phyloP scores from a whole-genome alignment of 2,329 filamentous ascomycete species.

The Penicillium brevicompactum region DNA sequence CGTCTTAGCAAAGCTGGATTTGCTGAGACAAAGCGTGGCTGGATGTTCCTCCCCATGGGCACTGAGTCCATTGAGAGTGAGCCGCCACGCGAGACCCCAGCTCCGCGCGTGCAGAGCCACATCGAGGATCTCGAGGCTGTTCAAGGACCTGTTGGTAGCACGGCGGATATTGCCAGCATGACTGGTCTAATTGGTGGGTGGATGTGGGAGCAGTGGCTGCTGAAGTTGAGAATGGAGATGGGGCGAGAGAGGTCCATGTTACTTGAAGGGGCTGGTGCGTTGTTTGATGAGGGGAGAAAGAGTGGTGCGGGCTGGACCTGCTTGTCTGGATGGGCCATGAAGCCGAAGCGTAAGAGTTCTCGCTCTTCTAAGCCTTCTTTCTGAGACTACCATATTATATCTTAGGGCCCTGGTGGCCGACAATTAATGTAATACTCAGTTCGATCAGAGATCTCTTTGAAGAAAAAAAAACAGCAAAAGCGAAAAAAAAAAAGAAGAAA shows the following conservation, averaged over 20 bases:
- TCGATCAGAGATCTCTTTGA: not conserved
- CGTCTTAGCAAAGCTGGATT: slow-evolving; percentile 78
- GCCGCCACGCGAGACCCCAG: slow-evolving; percentile 46
- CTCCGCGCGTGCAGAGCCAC: slow-evolving; percentile 38
- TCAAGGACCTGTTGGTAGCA: slow-evolving; percentile 62
- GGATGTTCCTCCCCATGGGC: slow-evolving; percentile 87
- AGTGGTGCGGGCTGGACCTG: slow-evolving; percentile 61
- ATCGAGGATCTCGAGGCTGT: slow-evolving; percentile 60
- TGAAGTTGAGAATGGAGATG: slow-evolving; percentile 85
- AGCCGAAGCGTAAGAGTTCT: slow-evolving; percentile 39
- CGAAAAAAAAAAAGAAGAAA: not conserved
- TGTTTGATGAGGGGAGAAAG: slow-evolving; percentile 63
- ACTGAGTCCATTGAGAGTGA: slow-evolving; percentile 49
- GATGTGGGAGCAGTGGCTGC: slow-evolving; percentile 95
- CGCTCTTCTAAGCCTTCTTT: not conserved
- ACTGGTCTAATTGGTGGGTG: slow-evolving; percentile 82
- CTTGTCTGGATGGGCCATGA: slow-evolving; percentile 62
- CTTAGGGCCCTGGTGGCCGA: slow-evolving; percentile 2
- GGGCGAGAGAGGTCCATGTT: slow-evolving; percentile 62
- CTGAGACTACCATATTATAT: not conserved
- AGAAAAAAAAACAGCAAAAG: not conserved
- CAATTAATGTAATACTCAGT: slow-evolving; percentile 21
- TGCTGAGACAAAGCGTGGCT: slow-evolving; percentile 76
- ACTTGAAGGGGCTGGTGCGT: slow-evolving; percentile 58
- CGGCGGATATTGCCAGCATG: slow-evolving; percentile 70